phyloP scores from a whole-genome alignment of 306 rosid species.

The Cicer bijugum region DNA sequence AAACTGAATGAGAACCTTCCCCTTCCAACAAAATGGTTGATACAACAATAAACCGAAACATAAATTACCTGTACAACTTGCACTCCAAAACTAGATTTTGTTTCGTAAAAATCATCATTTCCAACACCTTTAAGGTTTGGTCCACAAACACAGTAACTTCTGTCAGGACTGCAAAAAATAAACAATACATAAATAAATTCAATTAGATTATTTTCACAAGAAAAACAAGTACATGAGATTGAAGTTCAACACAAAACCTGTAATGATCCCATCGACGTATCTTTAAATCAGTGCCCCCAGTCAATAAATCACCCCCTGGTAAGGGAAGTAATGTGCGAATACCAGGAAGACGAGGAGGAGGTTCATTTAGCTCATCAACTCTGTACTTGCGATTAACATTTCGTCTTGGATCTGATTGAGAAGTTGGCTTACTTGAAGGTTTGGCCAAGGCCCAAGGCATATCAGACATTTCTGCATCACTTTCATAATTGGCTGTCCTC shows the following conservation, averaged over 20 bases:
- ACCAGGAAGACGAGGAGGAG: slow-evolving; percentile 86
- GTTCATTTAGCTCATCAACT: slow-evolving; percentile 88
- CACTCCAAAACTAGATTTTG: slow-evolving; percentile 83
- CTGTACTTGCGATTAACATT: slow-evolving; percentile 82
- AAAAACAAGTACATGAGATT: slow-evolving; percentile 35
- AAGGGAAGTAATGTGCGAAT: slow-evolving; percentile 89
- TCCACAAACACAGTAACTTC: slow-evolving; percentile 89
- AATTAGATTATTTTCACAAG: slow-evolving; percentile 20
- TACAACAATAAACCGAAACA: slow-evolving; percentile 12
- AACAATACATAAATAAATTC: slow-evolving; percentile 20
- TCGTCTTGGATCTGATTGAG: slow-evolving; percentile 70
- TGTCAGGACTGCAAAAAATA: slow-evolving; percentile 74
- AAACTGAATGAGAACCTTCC: too few species aligned
- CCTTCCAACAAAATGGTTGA: slow-evolving; percentile 21
- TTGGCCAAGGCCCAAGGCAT: slow-evolving; percentile 90
- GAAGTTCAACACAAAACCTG: slow-evolving; percentile 62
- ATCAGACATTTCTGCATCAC: slow-evolving; percentile 79
- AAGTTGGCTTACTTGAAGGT: slow-evolving; percentile 62
- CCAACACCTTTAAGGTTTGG: slow-evolving; percentile 83
- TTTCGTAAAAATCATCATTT: slow-evolving; percentile 74
- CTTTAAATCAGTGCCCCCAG: slow-evolving; percentile 95
- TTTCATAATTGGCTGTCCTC: slow-evolving; percentile 72
- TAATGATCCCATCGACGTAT: slow-evolving; percentile 93
- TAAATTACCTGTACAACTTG: slow-evolving; percentile 91
- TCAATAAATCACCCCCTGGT: slow-evolving; percentile 93